These are phyloP conservation scores for Nannochloropsis gaditana DNA, from an alignment of 108 stramenopile genomes.

Conservation along the genomic window DNA sequence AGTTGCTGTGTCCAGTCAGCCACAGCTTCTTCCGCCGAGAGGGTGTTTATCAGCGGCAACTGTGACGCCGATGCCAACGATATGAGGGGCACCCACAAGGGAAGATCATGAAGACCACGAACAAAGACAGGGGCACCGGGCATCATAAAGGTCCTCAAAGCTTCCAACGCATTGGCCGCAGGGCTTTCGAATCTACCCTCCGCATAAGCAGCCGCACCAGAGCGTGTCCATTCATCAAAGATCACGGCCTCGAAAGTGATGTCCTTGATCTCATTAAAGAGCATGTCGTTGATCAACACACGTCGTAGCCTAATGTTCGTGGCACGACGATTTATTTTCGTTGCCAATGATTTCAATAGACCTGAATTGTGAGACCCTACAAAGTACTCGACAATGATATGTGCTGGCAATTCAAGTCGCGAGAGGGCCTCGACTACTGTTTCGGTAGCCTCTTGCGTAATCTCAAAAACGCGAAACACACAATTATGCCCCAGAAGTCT, in stretches of 20 bases:
- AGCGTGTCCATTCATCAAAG: slow-evolving; percentile 8
- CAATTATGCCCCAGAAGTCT: not conserved
- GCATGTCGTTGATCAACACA: not conserved
- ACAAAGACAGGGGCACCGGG: slow-evolving; percentile 7
- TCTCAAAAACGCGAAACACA: not conserved
- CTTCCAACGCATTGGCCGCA: not conserved
- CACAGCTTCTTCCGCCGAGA: not conserved
- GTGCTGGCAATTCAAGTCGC: not conserved
- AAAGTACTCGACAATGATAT: slow-evolving; percentile 15
- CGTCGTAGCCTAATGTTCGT: not conserved
- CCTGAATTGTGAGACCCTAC: not conserved
- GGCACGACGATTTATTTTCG: not conserved
- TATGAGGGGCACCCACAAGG: not conserved
- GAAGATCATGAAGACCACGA: not conserved
- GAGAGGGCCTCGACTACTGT: slow-evolving; percentile 5
- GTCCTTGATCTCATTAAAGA: slow-evolving; percentile 8
- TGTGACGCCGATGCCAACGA: not conserved
- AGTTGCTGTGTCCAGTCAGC: slow-evolving; percentile 6
- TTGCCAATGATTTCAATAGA: slow-evolving; percentile 7
- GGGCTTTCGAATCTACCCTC: slow-evolving; percentile 6
- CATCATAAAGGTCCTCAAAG: not conserved
- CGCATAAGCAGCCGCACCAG: not conserved
- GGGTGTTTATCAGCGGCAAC: not conserved
- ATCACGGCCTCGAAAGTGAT: slow-evolving; percentile 3
- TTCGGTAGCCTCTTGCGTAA: not conserved